Conservation (phyloP, 345 rosid genomes). For the Combretum micranthum region DNA sequence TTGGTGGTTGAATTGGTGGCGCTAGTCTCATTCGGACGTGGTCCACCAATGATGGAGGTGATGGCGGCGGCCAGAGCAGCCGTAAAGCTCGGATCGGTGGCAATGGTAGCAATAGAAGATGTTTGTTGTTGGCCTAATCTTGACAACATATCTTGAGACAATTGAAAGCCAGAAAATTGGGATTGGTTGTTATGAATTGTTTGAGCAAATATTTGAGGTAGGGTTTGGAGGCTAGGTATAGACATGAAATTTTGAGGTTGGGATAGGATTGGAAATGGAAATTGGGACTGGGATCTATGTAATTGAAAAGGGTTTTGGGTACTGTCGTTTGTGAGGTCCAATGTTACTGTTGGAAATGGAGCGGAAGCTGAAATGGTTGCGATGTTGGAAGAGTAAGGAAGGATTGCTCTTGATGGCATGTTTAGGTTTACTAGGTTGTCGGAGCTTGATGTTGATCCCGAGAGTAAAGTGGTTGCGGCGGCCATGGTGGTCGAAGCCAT, state of each 20-base stretch:
- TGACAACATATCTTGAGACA: slow-evolving; percentile 28
- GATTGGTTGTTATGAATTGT: slow-evolving; percentile 43
- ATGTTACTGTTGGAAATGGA: slow-evolving; percentile 82
- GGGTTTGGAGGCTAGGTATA: slow-evolving; percentile 9
- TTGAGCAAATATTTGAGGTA: slow-evolving; percentile 50
- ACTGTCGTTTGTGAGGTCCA: slow-evolving; percentile 51
- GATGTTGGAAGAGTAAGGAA: slow-evolving; percentile 78
- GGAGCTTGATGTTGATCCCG: slow-evolving; percentile 69
- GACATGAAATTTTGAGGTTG: not conserved
- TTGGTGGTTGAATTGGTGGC: not conserved
- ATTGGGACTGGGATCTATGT: slow-evolving; percentile 31
- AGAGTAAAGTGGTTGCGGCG: slow-evolving; percentile 67
- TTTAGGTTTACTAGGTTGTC: slow-evolving; percentile 63
- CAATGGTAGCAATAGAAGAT: slow-evolving; percentile 26
- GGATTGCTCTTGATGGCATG: slow-evolving; percentile 52
- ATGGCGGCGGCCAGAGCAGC: slow-evolving; percentile 60
- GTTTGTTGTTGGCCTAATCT: not conserved
- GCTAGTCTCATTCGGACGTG: slow-evolving; percentile 18
- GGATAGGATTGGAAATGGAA: slow-evolving; percentile 28
- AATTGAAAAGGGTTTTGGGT: slow-evolving; percentile 22
- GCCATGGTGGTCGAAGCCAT: slow-evolving; percentile 87
- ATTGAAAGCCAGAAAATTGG: slow-evolving; percentile 47
- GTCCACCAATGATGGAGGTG: slow-evolving; percentile 43
- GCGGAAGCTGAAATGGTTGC: slow-evolving; percentile 89
- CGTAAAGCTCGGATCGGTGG: slow-evolving; percentile 51